Conservation (phyloP, 169 alveolate species). For the Cryptosporidium baileyi region DNA sequence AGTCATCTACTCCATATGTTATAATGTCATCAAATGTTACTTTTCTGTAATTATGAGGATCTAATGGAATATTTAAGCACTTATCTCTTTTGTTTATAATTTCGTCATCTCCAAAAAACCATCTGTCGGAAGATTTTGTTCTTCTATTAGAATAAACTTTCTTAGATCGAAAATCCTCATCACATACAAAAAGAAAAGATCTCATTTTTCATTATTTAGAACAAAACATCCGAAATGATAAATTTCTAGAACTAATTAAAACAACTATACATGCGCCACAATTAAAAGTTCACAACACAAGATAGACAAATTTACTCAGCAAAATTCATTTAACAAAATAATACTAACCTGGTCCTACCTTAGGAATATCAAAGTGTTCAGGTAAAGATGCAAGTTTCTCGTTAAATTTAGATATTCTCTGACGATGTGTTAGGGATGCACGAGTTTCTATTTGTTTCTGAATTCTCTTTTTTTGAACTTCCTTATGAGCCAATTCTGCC, state of each 20-base stretch:
- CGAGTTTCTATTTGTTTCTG: constrained; percentile 77
- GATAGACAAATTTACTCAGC: background rate
- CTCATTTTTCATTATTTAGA: constrained; percentile 34
- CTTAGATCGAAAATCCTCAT: background rate
- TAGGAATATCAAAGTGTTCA: constrained; percentile 89
- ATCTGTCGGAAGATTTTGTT: background rate
- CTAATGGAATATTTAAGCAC: constrained; percentile 36
- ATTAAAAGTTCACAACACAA: background rate
- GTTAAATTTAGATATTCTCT: constrained; percentile 84
- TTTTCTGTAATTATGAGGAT: constrained; percentile 40
- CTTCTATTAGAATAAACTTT: background rate
- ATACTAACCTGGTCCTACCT: constrained; percentile 88
- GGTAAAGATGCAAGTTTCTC: constrained; percentile 83
- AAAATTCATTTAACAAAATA: background rate
- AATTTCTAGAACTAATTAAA: background rate
- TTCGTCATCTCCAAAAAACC: constrained; percentile 64
- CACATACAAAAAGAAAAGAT: constrained; percentile 42
- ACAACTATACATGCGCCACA: constrained; percentile 41
- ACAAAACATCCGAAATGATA: background rate
- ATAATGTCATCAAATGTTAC: constrained; percentile 29
- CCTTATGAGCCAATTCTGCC: constrained; percentile 80
- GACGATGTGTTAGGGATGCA: constrained; percentile 84
- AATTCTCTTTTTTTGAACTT: constrained; percentile 82
- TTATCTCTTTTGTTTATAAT: background rate
- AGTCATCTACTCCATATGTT: background rate